Evolutionary conservation across 2,329 filamentous ascomycete genomes (phyloP).

Genomic region (Celoporthe dispersa): DNA sequence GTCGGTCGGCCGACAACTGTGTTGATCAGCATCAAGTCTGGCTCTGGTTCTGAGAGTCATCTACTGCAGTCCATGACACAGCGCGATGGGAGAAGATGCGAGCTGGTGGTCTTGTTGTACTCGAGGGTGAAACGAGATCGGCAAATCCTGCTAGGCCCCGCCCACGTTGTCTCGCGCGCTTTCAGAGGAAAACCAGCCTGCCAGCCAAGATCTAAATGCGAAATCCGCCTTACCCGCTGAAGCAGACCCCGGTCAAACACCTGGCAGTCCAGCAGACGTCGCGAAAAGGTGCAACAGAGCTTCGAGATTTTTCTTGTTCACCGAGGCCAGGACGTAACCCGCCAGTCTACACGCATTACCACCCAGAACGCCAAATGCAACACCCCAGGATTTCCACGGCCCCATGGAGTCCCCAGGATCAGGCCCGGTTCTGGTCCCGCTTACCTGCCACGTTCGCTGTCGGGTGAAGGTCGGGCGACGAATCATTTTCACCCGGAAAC

Average conservation of each 20-base stretch:
- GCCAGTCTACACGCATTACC: background rate
- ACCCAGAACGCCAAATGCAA: background rate
- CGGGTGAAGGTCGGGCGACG: background rate
- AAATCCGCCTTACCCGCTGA: slow-evolving; percentile 2
- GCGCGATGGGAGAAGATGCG: background rate
- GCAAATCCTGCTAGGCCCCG: background rate
- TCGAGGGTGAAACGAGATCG: slow-evolving; percentile 1
- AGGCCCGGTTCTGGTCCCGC: background rate
- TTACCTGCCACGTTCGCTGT: background rate
- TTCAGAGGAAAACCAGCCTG: background rate
- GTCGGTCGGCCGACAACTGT: background rate
- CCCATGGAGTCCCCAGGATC: background rate
- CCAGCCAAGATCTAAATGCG: background rate
- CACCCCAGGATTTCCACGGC: background rate
- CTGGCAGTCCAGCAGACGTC: background rate
- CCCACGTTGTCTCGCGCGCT: background rate
- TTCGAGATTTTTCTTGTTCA: background rate
- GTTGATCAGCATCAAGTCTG: background rate
- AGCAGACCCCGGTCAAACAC: background rate
- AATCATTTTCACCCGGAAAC: background rate
- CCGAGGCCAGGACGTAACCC: background rate
- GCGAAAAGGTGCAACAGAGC: background rate
- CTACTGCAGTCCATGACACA: background rate
- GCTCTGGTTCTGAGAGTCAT: background rate
- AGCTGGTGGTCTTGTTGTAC: background rate